phyloP scores from a whole-genome alignment of 164 flowering plant genomes.

The Berberis vulgaris region DNA sequence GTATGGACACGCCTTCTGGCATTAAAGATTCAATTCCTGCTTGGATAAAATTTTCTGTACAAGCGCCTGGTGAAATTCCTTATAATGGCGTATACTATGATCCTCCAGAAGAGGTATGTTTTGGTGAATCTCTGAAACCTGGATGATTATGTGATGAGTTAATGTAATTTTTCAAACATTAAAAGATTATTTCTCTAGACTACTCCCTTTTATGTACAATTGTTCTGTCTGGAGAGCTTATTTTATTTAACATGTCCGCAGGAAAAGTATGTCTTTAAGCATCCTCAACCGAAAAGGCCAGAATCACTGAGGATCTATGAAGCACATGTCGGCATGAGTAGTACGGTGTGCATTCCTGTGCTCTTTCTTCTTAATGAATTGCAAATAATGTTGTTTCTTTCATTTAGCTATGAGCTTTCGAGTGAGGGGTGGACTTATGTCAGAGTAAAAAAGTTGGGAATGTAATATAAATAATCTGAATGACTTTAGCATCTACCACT shows the following conservation, averaged over 20 bases:
- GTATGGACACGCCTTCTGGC: constrained; percentile 94
- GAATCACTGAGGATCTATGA: constrained; percentile 90
- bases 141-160: not conserved
- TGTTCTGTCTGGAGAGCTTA: not conserved
- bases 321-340: constrained; percentile 99
- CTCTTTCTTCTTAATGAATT: constrained; percentile 4
- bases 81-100: constrained; percentile 94
- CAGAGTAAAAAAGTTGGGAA: no score
- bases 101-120: constrained; percentile 87
- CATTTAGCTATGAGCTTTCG: not conserved
- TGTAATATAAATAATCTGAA: no score
- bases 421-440: no score
- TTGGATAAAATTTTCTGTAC: constrained; percentile 96
- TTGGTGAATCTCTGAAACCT: not conserved
- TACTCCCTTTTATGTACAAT: not conserved
- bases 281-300: constrained; percentile 86
- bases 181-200: not conserved
- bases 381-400: not conserved
- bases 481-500: no score
- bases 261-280: constrained; percentile 80
- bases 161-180: not conserved
- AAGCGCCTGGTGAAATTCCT: constrained; percentile 96
- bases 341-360: constrained; percentile 44
- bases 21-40: constrained; percentile 96
- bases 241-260: constrained; percentile 18